Percentiles rank a stretch among this genome's conserved stretches.
Conservation (phyloP, 2,329 filamentous ascomycete genomes). For the Colletotrichum lentis region DNA sequence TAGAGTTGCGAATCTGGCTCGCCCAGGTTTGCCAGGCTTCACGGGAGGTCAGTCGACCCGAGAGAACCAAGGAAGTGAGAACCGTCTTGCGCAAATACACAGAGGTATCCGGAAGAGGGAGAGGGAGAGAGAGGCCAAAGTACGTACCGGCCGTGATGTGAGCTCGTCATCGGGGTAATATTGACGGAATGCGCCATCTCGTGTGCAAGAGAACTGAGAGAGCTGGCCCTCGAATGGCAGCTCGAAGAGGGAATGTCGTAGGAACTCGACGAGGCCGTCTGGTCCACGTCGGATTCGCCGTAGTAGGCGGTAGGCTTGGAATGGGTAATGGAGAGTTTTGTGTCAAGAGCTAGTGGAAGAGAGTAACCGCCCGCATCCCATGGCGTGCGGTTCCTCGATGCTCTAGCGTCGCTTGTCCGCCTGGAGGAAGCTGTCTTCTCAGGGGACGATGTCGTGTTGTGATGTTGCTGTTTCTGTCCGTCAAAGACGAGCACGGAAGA, state of each 20-base stretch:
- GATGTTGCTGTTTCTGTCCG: slow-evolving; percentile 9
- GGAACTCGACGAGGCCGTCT: slow-evolving; percentile 40
- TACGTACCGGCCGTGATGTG: slow-evolving; percentile 43
- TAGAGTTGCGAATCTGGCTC: slow-evolving; percentile 21
- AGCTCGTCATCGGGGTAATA: slow-evolving; percentile 40
- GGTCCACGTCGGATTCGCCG: slow-evolving; percentile 40
- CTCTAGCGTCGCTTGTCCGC: slow-evolving; percentile 34
- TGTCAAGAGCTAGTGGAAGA: slow-evolving; percentile 53
- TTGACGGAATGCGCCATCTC: slow-evolving; percentile 39
- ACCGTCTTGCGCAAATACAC: not conserved
- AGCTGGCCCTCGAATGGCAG: slow-evolving; percentile 45
- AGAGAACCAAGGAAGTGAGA: not conserved
- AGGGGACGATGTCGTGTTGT: slow-evolving; percentile 26
- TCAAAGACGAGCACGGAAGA: slow-evolving; percentile 20
- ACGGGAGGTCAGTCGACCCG: not conserved
- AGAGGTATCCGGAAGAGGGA: too few species aligned
- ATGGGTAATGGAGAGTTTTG: slow-evolving; percentile 44
- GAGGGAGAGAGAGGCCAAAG: not conserved
- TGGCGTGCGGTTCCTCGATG: slow-evolving; percentile 52
- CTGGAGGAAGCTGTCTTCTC: slow-evolving; percentile 36
- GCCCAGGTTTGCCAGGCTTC: slow-evolving; percentile 17
- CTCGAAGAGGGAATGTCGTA: slow-evolving; percentile 40
- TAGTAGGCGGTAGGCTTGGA: slow-evolving; percentile 38
- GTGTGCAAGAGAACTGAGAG: slow-evolving; percentile 45
- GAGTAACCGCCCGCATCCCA: slow-evolving; percentile 63